These are phyloP conservation scores for Trametes hirsuta DNA, from an alignment of 1,284 basidiomycete genomes.

Conservation along the genomic window DNA sequence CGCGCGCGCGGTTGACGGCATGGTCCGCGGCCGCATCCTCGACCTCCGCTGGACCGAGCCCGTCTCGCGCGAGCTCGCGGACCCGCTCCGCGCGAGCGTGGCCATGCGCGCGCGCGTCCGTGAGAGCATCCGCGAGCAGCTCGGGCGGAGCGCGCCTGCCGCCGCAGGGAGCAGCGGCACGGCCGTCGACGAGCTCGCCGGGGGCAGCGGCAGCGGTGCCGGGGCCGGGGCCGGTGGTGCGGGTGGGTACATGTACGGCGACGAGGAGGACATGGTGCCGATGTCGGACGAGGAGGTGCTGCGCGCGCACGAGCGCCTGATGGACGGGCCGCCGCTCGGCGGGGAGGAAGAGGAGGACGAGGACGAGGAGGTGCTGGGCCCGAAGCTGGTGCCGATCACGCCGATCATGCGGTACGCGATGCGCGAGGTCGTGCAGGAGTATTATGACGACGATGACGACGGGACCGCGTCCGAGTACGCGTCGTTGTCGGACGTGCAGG, in stretches of 20 bases:
- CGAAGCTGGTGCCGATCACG: slow-evolving; percentile 71
- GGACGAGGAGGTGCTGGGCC: slow-evolving; percentile 65
- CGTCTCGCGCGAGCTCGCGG: slow-evolving; percentile 48
- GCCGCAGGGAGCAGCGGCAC: slow-evolving; percentile 42
- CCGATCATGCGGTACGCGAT: slow-evolving; percentile 82
- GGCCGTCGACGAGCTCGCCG: slow-evolving; percentile 35
- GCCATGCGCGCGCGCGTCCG: slow-evolving; percentile 28
- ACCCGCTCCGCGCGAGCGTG: slow-evolving; percentile 32
- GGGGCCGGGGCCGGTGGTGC: not conserved
- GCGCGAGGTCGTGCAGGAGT: slow-evolving; percentile 78
- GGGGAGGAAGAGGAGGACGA: slow-evolving; percentile 44
- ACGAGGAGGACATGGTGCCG: slow-evolving; percentile 38
- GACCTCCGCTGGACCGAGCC: slow-evolving; percentile 78
- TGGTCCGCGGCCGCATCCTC: slow-evolving; percentile 74
- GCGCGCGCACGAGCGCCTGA: slow-evolving; percentile 34
- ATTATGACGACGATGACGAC: slow-evolving; percentile 73
- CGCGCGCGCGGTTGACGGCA: slow-evolving; percentile 76
- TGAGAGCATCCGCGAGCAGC: slow-evolving; percentile 37
- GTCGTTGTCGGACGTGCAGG: slow-evolving; percentile 69
- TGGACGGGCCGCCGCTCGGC: slow-evolving; percentile 27
- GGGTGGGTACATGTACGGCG: slow-evolving; percentile 16
- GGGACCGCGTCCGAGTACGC: slow-evolving; percentile 71
- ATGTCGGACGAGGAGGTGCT: slow-evolving; percentile 37
- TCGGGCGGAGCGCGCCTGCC: slow-evolving; percentile 20
- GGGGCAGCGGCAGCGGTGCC: not conserved